Evolutionary conservation across 2,329 filamentous ascomycete species (phyloP).

Genomic region (Beauveria varroae): DNA sequence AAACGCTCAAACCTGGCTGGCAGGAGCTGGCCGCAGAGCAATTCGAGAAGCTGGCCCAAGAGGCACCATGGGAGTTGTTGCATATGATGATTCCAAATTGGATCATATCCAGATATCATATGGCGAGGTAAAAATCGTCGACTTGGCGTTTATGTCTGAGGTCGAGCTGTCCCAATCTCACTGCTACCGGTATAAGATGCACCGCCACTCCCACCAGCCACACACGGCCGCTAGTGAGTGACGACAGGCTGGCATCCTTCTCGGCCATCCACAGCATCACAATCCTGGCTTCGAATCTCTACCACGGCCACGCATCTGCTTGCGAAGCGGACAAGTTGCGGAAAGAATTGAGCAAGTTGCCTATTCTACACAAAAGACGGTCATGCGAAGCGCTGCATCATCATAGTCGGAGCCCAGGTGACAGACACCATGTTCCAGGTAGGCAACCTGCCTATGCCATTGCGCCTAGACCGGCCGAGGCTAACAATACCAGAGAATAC

Average conservation of each 20-base stretch:
- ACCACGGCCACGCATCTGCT: not conserved
- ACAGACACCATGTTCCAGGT: conserved; percentile 9
- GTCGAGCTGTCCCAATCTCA: not conserved
- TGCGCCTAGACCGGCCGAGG: not conserved
- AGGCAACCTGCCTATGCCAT: not conserved
- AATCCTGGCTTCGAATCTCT: not conserved
- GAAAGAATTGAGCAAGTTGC: not conserved
- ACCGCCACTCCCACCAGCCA: conserved; percentile 7
- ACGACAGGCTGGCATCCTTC: not conserved
- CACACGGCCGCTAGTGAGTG: not conserved
- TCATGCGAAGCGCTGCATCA: not conserved
- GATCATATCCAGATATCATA: not conserved
- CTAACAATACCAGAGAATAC: conserved; percentile 55
- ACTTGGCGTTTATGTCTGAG: not conserved
- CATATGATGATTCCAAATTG: not conserved
- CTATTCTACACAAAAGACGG: not conserved
- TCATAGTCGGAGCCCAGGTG: not conserved
- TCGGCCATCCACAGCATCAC: not conserved
- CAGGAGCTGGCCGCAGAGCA: not conserved
- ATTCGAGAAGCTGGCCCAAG: not conserved
- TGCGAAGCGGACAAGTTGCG: not conserved
- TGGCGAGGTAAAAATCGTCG: not conserved
- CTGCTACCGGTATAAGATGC: not conserved
- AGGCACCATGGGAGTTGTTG: not conserved
- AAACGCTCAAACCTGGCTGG: not conserved